Evolutionary conservation across 331 rosid species (phyloP).

Genomic region (Pyracantha coccinea): DNA sequence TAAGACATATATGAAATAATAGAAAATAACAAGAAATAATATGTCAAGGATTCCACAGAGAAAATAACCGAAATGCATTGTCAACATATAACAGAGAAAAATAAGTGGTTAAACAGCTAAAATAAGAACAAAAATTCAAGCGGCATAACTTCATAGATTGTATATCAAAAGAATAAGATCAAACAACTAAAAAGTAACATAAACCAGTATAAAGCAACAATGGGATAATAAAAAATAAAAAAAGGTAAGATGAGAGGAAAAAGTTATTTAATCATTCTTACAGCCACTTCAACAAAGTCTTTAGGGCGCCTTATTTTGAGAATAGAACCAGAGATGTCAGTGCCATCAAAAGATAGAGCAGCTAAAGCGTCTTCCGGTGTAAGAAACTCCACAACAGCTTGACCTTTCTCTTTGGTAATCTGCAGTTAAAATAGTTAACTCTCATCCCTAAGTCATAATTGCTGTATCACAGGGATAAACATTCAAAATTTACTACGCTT

Average conservation of each 20-base stretch:
- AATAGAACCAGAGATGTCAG: conserved; percentile 52
- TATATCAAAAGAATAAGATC: neutral
- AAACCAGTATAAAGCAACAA: neutral
- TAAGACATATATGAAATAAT: neutral
- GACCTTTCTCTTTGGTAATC: conserved; percentile 80
- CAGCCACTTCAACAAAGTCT: conserved; percentile 75
- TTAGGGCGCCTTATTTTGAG: conserved; percentile 85
- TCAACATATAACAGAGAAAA: neutral
- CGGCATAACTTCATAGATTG: neutral
- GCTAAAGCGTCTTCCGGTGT: conserved; percentile 85
- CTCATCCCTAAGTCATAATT: conserved; percentile 15
- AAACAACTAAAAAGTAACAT: neutral
- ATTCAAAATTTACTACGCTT: conserved; percentile 21
- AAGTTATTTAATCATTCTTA: conserved; percentile 43
- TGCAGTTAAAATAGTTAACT: conserved; percentile 38
- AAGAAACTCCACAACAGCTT: conserved; percentile 89
- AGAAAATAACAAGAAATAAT: neutral
- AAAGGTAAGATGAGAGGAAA: conserved; percentile 15
- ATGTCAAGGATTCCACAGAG: neutral
- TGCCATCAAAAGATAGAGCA: conserved; percentile 86
- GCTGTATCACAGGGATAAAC: conserved; percentile 5
- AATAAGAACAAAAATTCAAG: neutral
- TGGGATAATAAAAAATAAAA: neutral
- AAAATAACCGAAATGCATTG: neutral
- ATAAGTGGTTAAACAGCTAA: neutral